Percentiles rank a stretch among this genome's conserved stretches.
These are phyloP conservation scores for Phialocephala sp. DNA, from an alignment of 2,329 filamentous ascomycete genomes.

Conservation along the genomic window DNA sequence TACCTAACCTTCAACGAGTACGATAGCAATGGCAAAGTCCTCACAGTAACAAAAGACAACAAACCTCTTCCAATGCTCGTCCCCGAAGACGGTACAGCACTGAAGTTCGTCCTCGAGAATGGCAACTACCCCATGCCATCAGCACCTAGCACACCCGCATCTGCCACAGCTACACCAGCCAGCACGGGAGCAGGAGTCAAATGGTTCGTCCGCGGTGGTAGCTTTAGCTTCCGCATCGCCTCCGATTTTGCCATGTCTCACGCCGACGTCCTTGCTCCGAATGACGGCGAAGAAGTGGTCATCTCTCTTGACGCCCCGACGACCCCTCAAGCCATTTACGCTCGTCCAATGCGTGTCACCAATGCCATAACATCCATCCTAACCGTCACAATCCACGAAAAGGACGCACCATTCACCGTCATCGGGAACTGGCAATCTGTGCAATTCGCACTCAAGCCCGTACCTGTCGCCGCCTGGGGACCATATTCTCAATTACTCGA, in stretches of 20 bases:
- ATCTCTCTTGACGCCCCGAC: background rate
- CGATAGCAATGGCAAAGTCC: background rate
- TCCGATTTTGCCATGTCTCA: constrained; percentile 20
- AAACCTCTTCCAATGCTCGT: background rate
- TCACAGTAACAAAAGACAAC: background rate
- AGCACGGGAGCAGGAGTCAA: constrained; percentile 12
- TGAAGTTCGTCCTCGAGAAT: constrained; percentile 16
- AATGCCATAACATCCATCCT: background rate
- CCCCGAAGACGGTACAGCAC: background rate
- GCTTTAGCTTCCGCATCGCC: constrained; percentile 16
- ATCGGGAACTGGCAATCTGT: background rate
- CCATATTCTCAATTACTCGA: background rate
- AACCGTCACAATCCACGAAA: background rate
- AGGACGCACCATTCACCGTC: background rate
- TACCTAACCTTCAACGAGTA: background rate
- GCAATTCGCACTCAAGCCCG: background rate
- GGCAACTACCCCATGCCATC: constrained; percentile 11
- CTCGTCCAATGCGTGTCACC: background rate
- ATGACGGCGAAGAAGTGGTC: background rate
- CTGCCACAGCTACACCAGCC: background rate
- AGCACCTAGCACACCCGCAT: background rate
- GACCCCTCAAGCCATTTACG: background rate
- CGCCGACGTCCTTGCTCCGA: background rate
- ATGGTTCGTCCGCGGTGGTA: constrained; percentile 19
- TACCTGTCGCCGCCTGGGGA: background rate